Evolutionary conservation across 257 asterid genomes (phyloP).

Genomic region (Hygrophila difformis): DNA sequence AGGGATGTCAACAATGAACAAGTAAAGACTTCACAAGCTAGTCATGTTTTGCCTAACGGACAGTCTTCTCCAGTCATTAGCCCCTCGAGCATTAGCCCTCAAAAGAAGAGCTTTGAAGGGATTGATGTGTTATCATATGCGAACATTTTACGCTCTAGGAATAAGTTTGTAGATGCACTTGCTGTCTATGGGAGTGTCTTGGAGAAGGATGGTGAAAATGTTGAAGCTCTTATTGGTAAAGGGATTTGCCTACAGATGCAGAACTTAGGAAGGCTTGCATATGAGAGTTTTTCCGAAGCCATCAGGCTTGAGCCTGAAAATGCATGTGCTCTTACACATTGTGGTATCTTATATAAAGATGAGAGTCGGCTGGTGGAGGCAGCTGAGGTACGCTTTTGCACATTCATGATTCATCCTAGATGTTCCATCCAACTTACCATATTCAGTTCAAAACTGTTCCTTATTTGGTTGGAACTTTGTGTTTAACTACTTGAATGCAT

Average conservation of each 20-base stretch:
- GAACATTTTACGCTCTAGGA: conserved; percentile 83
- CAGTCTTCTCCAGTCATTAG: conserved; percentile 39
- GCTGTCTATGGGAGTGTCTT: conserved; percentile 62
- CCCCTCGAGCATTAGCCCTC: too few relatives aligned
- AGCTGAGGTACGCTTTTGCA: conserved; percentile 66
- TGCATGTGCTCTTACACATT: conserved; percentile 89
- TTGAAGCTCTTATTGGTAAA: conserved; percentile 90
- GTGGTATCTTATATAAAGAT: conserved; percentile 86
- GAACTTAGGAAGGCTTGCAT: conserved; percentile 71
- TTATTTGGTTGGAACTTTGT: background rate
- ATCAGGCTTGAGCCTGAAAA: conserved; percentile 72
- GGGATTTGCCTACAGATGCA: conserved; percentile 97
- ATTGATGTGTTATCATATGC: conserved; percentile 79
- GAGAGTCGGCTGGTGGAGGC: conserved; percentile 93
- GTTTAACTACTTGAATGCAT: conserved; percentile 2
- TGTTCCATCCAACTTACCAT: background rate
- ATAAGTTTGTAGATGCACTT: conserved; percentile 82
- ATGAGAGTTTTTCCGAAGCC: conserved; percentile 86
- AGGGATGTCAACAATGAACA: conserved; percentile 40
- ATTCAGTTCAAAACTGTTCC: background rate
- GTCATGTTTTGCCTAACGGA: conserved; percentile 30
- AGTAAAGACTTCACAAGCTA: conserved; percentile 29
- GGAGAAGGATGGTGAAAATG: conserved; percentile 60
- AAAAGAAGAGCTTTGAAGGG: conserved; percentile 47
- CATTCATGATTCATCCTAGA: conserved; percentile 7